These are phyloP conservation scores for Haplosporangium sp. DNA, from an alignment of 371 early-diverging fungal species.

Conservation along the genomic window DNA sequence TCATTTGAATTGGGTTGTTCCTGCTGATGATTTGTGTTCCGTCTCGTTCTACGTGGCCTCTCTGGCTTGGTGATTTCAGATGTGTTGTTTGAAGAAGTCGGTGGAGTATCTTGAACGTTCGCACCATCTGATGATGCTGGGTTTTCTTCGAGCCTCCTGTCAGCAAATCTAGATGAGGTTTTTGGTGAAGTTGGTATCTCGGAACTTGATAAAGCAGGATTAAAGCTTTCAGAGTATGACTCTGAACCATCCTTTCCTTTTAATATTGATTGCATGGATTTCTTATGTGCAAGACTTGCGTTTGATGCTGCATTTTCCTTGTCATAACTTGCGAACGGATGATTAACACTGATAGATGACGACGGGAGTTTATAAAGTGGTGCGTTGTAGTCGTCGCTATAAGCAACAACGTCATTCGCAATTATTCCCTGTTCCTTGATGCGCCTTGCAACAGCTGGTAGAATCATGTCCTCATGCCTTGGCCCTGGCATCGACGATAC, in stretches of 20 bases:
- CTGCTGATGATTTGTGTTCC: conserved; percentile 24
- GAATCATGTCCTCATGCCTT: conserved; percentile 48
- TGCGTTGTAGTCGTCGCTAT: conserved; percentile 49
- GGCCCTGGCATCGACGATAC: conserved; percentile 29
- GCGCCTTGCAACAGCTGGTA: conserved; percentile 41
- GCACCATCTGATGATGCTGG: background rate
- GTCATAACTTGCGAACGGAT: conserved; percentile 51
- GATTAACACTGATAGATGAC: conserved; percentile 6
- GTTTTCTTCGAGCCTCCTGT: too few species aligned
- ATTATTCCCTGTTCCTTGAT: conserved; percentile 45
- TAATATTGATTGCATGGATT: background rate
- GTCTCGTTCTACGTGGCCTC: conserved; percentile 29
- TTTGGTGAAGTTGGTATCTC: background rate
- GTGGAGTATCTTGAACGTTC: background rate
- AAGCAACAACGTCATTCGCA: conserved; percentile 42
- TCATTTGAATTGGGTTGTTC: background rate
- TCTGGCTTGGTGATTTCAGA: conserved; percentile 21
- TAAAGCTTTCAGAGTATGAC: background rate
- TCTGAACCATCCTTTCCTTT: background rate
- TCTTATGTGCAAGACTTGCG: conserved; percentile 16
- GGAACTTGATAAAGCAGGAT: conserved; percentile 1
- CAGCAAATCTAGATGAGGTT: background rate
- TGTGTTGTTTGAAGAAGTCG: background rate
- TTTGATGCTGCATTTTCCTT: conserved; percentile 38
- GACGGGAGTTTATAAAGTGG: conserved; percentile 39